Evolutionary conservation across 768 basidiomycete species (phyloP), one percentile per base, ranked within the genome.

Genomic region (Termitomyces sp.): DNA sequence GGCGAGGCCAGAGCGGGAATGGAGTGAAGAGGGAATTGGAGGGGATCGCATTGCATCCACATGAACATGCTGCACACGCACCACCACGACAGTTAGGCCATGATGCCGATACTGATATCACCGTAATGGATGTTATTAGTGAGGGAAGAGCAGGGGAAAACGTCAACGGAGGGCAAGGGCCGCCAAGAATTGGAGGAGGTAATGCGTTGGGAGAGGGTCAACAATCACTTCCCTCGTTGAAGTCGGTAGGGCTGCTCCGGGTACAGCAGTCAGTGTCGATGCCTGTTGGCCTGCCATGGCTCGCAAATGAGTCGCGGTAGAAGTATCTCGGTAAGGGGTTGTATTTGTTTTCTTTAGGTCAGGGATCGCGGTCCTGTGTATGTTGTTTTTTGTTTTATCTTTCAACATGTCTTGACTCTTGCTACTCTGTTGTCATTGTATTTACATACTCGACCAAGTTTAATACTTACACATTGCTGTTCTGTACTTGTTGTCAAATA

Each of bases 251-350:
- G 21, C 73, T 90, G 44, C 71, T 90, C 12, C 56, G 56, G 42
- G 59, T 60, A 28, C 59, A 60, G 26, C 59, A 57, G 8, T 44
- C 57, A 37, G 56, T 57, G 34, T 57, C 53, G 6, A 80, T 85
- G 81, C 87, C 87, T 5, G 84, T 85, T 28, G 87, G 87, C 19
- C 63, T 88, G 58, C 77, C 72, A 45, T 88, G 86, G 86, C 74
- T 88, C 48, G 85, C 83, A 35, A 77, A 86, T 57, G 85, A 86
- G 70, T 75, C 77, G 42, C 71, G 78, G 58, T 78, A 74, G 54
- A 24, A 38, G 30, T 28, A 17, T 38, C 45, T 21, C 37, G 5
- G 19, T 45, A 12, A 35, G 34, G 43, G 50, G 19, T 47, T 52
- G 22, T 38, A 35, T 45, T 51, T 40, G 53, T 21, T 38, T 43